Conservation (phyloP, 305 asterid species). For the Fraxinus sp. region DNA sequence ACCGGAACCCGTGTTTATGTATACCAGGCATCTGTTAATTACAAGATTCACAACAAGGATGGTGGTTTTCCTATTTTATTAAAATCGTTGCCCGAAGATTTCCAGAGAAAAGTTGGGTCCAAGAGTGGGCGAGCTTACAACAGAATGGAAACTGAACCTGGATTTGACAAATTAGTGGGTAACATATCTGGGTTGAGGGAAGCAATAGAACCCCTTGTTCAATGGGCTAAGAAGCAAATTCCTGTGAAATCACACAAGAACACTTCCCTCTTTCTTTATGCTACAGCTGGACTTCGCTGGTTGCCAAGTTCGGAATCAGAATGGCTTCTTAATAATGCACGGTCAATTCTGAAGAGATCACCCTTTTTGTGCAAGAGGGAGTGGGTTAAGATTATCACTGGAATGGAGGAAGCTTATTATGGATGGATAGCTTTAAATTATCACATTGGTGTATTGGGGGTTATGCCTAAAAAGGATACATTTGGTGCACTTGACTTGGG, state of each 20-base stretch:
- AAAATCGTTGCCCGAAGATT: conserved; percentile 61
- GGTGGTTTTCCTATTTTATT: conserved; percentile 46
- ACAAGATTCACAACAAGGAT: conserved; percentile 31
- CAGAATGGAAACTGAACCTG: conserved; percentile 80
- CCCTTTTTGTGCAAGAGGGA: conserved; percentile 61
- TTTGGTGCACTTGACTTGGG: conserved; percentile 79
- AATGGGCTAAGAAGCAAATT: conserved; percentile 70
- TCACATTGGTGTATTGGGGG: conserved; percentile 53
- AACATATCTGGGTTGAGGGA: conserved; percentile 48
- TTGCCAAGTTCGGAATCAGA: conserved; percentile 59
- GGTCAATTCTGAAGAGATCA: conserved; percentile 54
- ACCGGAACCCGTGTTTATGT: conserved; percentile 76
- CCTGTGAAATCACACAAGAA: conserved; percentile 51
- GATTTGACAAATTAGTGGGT: conserved; percentile 63
- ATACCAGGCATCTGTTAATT: conserved; percentile 46
- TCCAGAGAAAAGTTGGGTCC: conserved; percentile 40
- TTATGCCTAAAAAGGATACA: conserved; percentile 53
- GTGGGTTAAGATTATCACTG: conserved; percentile 64
- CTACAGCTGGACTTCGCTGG: conserved; percentile 75
- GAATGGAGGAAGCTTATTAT: conserved; percentile 66
- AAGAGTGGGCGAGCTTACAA: conserved; percentile 61
- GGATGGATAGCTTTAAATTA: conserved; percentile 76
- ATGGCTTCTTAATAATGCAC: conserved; percentile 66
- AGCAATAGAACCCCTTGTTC: conserved; percentile 56
- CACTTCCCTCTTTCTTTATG: conserved; percentile 60